Percentiles rank a stretch among this genome's conserved stretches.
Evolutionary conservation across 2,329 filamentous ascomycete genomes (phyloP).

Genomic region (Aspergillus alliaceus): DNA sequence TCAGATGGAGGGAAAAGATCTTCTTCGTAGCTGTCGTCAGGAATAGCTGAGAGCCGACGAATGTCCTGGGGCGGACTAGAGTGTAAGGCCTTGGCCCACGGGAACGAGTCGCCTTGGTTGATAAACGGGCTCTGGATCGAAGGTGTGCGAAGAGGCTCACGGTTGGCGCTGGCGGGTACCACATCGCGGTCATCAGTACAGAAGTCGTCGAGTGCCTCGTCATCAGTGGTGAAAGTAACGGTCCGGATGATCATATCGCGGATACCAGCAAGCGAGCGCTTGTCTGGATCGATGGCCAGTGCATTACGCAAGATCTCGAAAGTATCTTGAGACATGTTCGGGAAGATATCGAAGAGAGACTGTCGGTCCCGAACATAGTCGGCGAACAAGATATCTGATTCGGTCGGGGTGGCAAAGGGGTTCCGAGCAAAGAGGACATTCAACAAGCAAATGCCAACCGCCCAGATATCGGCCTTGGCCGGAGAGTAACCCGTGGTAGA

Average conservation of each 20-base stretch:
- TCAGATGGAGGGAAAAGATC: conserved; percentile 82
- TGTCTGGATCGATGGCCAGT: conserved; percentile 85
- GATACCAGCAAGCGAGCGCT: conserved; percentile 76
- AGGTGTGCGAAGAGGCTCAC: conserved; percentile 91
- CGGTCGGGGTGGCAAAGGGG: conserved; percentile 86
- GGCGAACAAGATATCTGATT: conserved; percentile 87
- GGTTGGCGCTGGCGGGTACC: conserved; percentile 78
- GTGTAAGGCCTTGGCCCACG: conserved; percentile 90
- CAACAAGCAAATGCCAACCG: conserved; percentile 91
- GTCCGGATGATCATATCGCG: conserved; percentile 76
- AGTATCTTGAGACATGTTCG: conserved; percentile 97
- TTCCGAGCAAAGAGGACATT: conserved; percentile 97
- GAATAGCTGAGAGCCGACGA: conserved; percentile 84
- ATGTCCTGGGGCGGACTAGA: conserved; percentile 68
- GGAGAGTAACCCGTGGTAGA: conserved; percentile 85
- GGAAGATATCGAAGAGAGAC: conserved; percentile 95
- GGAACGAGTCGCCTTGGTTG: conserved; percentile 77
- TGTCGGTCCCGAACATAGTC: conserved; percentile 94
- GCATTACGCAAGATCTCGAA: conserved; percentile 90
- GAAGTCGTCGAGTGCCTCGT: conserved; percentile 91
- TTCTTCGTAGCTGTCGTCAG: conserved; percentile 74
- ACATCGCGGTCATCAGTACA: conserved; percentile 77
- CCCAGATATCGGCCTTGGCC: conserved; percentile 92
- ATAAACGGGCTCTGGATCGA: conserved; percentile 86
- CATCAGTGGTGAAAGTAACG: conserved; percentile 88